These are phyloP conservation scores for Fagopyrum esculentum DNA, from an alignment of 148 eudicot genomes.

Conservation along the genomic window DNA sequence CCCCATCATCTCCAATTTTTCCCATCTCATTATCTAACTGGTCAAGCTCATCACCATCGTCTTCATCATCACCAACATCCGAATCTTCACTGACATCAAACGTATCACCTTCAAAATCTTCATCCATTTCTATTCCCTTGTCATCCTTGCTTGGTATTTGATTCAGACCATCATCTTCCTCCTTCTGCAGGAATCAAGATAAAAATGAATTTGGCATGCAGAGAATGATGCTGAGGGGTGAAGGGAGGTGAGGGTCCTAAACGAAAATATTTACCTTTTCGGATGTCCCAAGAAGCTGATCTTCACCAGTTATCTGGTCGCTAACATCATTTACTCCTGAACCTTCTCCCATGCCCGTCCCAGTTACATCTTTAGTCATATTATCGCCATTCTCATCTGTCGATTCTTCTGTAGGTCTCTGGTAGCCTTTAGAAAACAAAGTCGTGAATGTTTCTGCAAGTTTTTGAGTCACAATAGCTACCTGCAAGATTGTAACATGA, in stretches of 20 bases:
- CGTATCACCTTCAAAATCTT: slow-evolving; percentile 58
- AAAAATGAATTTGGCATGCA: slow-evolving; percentile 4
- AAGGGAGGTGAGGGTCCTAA: background rate
- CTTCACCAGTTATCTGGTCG: slow-evolving; percentile 79
- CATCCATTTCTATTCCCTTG: slow-evolving; percentile 81
- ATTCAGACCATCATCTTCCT: slow-evolving; percentile 43
- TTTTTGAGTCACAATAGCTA: slow-evolving; percentile 51
- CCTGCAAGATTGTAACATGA: slow-evolving; percentile 24
- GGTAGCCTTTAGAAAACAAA: slow-evolving; percentile 75
- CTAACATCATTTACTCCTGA: slow-evolving; percentile 75
- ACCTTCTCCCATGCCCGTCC: slow-evolving; percentile 98
- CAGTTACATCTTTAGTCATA: slow-evolving; percentile 57
- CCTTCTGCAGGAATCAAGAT: slow-evolving; percentile 38
- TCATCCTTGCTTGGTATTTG: slow-evolving; percentile 54
- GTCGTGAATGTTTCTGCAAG: slow-evolving; percentile 65
- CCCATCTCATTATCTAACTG: slow-evolving; percentile 76
- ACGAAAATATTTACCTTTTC: slow-evolving; percentile 45
- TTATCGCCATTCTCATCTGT: slow-evolving; percentile 36
- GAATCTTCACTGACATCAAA: slow-evolving; percentile 80
- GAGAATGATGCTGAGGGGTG: background rate
- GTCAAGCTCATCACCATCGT: slow-evolving; percentile 41
- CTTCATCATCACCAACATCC: slow-evolving; percentile 36
- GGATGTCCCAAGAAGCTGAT: slow-evolving; percentile 74
- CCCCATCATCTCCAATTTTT: slow-evolving; percentile 50
- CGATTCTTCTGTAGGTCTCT: slow-evolving; percentile 46